Conservation (phyloP, 768 basidiomycete species). For the Leccinum barrowsii region DNA sequence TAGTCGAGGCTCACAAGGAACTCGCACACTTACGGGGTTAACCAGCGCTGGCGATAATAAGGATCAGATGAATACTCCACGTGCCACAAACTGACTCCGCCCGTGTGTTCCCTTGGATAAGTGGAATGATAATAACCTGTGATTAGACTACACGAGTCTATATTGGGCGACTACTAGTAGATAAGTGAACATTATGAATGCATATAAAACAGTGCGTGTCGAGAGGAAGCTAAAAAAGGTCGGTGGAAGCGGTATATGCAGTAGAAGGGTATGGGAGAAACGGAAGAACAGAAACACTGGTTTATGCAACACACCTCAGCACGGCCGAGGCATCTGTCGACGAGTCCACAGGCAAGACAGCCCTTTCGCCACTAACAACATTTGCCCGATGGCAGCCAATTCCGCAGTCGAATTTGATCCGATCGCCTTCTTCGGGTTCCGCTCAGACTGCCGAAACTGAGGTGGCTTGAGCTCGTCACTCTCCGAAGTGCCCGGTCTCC, state of each 20-base stretch:
- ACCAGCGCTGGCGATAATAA: background rate
- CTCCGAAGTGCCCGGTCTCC: constrained; percentile 90
- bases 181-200: constrained; percentile 18
- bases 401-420: constrained; percentile 58
- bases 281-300: constrained; percentile 2
- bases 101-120: background rate
- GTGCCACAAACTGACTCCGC: background rate
- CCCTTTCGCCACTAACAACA: constrained; percentile 52
- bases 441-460: constrained; percentile 82
- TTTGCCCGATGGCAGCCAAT: constrained; percentile 58
- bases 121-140: background rate
- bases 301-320: constrained; percentile 16
- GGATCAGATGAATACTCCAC: constrained; percentile 1
- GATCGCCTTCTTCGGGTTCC: constrained; percentile 55
- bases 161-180: constrained; percentile 19
- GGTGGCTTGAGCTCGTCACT: constrained; percentile 85
- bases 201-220: constrained; percentile 10
- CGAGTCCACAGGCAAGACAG: background rate
- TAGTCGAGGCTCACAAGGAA: background rate
- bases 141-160: constrained; percentile 16
- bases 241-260: constrained; percentile 17
- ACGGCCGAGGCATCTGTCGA: background rate
- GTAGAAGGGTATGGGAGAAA: constrained; percentile 24
- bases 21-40: background rate
- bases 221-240: constrained; percentile 3